phyloP scores from a whole-genome alignment of 2,329 filamentous ascomycete species.

The Dothidotthia symphoricarpi region DNA sequence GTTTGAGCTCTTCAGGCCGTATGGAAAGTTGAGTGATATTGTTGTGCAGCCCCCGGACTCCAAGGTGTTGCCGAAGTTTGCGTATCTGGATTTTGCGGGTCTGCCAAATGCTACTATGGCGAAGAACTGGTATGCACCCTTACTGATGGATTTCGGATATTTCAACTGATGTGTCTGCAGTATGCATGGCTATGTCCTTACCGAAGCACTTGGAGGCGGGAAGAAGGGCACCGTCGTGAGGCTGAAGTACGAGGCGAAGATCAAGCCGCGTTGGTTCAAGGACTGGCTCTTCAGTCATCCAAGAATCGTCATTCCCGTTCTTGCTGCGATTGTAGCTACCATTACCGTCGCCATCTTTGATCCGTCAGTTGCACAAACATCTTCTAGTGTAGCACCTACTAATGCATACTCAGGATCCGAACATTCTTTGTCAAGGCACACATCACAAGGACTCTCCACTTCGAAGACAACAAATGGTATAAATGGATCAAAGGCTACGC shows the following conservation, averaged over 20 bases:
- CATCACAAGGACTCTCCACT: conserved; percentile 72
- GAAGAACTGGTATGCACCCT: conserved; percentile 71
- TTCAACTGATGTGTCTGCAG: no score
- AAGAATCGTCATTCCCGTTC: conserved; percentile 76
- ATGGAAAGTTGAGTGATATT: conserved; percentile 89
- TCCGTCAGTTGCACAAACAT: conserved; percentile 49
- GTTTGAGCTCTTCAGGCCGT: conserved; percentile 82
- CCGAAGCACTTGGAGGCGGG: conserved; percentile 68
- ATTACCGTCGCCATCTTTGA: conserved; percentile 89
- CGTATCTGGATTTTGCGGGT: conserved; percentile 72
- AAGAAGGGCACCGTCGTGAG: conserved; percentile 73
- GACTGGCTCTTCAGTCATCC: conserved; percentile 87
- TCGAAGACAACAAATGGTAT: conserved; percentile 71
- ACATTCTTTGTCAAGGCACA: conserved; percentile 90
- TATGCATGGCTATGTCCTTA: conserved; percentile 77
- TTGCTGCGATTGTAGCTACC: conserved; percentile 78
- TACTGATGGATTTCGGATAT: no score
- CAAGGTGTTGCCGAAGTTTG: conserved; percentile 77
- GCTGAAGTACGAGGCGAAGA: conserved; percentile 77
- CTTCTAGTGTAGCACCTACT: not conserved
- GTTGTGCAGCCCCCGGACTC: conserved; percentile 78
- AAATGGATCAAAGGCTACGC: conserved; percentile 78
- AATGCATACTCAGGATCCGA: conserved; percentile 56
- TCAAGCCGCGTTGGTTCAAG: conserved; percentile 75
- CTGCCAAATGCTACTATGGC: conserved; percentile 80